These are phyloP conservation scores for Mycena chlorophos DNA, from an alignment of 768 basidiomycete genomes.

Conservation along the genomic window DNA sequence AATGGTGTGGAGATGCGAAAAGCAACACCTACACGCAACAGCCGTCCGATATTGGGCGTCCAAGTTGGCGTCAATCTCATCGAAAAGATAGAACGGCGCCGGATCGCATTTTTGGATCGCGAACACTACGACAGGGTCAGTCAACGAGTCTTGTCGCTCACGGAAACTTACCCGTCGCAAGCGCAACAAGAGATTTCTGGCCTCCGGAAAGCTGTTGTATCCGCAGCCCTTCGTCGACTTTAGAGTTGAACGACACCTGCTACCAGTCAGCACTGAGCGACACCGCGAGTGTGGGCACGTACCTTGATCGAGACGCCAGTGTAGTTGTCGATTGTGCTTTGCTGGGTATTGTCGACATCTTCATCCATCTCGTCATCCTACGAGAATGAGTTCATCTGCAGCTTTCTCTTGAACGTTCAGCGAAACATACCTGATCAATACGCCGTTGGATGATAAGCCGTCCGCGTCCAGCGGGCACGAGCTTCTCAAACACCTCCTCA, in stretches of 20 bases:
- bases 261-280: slow-evolving; percentile 5
- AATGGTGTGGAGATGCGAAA: neutral
- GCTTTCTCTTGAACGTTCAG: neutral
- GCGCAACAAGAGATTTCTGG: slow-evolving; percentile 94
- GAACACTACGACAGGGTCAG: slow-evolving; percentile 61
- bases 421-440: slow-evolving; percentile 68
- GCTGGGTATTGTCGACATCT: slow-evolving; percentile 71
- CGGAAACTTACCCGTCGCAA: slow-evolving; percentile 71
- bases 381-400: neutral
- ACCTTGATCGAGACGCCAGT: slow-evolving; percentile 97
- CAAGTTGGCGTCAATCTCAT: slow-evolving; percentile 98
- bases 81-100: slow-evolving; percentile 98
- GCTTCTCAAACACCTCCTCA: slow-evolving; percentile 93
- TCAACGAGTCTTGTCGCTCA: neutral
- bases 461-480: slow-evolving; percentile 93
- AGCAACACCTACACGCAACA: slow-evolving; percentile 73
- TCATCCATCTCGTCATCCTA: slow-evolving; percentile 76
- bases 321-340: slow-evolving; percentile 86
- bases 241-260: slow-evolving; percentile 98
- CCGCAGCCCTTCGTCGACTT: slow-evolving; percentile 92
- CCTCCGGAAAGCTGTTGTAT: slow-evolving; percentile 98
- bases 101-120: slow-evolving; percentile 99
- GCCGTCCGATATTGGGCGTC: slow-evolving; percentile 98
- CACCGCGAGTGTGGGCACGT: neutral
- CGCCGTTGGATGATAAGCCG: slow-evolving; percentile 89